A percentile compares a stretch with the other conserved stretches of the same genome.
Evolutionary conservation across 2,329 filamentous ascomycete genomes (phyloP).

Genomic region (Fusarium bactridioides): DNA sequence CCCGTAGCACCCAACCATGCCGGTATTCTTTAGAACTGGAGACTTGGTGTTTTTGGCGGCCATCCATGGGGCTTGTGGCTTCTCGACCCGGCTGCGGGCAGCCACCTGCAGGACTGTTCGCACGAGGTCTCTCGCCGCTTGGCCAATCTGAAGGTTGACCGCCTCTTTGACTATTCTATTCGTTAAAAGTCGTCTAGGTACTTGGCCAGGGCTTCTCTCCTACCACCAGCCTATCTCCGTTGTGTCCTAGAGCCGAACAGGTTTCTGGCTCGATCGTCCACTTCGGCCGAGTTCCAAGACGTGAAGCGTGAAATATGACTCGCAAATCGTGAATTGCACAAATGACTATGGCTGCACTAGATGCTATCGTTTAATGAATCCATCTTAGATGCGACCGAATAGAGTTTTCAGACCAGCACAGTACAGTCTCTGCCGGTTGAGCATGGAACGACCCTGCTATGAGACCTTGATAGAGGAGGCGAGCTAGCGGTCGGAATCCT

Average conservation of each 20-base stretch:
- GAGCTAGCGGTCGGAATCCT: conserved; percentile 29
- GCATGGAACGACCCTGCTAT: conserved; percentile 36
- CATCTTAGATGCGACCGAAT: conserved; percentile 39
- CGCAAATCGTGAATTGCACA: conserved; percentile 30
- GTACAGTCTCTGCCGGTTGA: conserved; percentile 26
- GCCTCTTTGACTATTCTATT: conserved; percentile 37
- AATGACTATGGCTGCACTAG: conserved; percentile 35
- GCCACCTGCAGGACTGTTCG: conserved; percentile 31
- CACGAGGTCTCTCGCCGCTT: conserved; percentile 25
- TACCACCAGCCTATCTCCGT: conserved; percentile 16
- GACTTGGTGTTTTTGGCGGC: conserved; percentile 19
- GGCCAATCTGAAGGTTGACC: conserved; percentile 40
- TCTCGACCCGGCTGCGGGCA: conserved; percentile 34
- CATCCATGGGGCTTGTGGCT: conserved; percentile 26
- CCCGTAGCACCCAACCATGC: conserved; percentile 20
- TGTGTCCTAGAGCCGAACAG: conserved; percentile 22
- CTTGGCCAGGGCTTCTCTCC: conserved; percentile 16
- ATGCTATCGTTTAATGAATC: conserved; percentile 38
- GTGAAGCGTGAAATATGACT: conserved; percentile 34
- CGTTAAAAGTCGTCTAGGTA: conserved; percentile 19
- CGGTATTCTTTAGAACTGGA: conserved; percentile 26
- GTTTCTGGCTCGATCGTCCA: conserved; percentile 20
- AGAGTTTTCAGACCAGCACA: conserved; percentile 32
- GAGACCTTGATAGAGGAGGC: conserved; percentile 32
- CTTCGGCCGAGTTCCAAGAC: conserved; percentile 8